Conservation (phyloP, 2,329 filamentous ascomycete genomes). For the Paecilomyces formosus region DNA sequence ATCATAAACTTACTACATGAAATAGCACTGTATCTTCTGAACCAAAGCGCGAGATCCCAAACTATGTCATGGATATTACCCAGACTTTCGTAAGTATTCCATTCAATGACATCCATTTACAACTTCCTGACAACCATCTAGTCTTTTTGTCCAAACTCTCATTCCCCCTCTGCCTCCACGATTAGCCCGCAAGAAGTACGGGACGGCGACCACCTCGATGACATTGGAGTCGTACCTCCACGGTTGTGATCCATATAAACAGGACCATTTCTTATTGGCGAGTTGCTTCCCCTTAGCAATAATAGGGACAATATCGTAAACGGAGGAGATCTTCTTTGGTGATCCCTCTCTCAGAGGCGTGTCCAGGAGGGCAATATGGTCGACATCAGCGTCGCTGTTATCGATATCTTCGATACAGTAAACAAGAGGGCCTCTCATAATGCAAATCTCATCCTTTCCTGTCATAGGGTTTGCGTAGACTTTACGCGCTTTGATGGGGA, state of each 20-base stretch:
- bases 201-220: constrained; percentile 39
- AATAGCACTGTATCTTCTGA: no score
- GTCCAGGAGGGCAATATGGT: constrained; percentile 36
- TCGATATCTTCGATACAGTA: constrained; percentile 56
- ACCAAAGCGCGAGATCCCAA: no score
- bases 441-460: constrained; percentile 38
- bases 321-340: background rate
- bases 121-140: background rate
- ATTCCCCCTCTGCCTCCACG: constrained; percentile 48
- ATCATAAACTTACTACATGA: no score
- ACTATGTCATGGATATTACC: no score
- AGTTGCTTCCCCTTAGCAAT: background rate
- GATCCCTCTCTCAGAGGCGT: constrained; percentile 35
- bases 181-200: constrained; percentile 52
- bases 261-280: constrained; percentile 5
- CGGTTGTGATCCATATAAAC: background rate
- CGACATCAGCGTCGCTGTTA: constrained; percentile 24
- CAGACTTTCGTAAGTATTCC: no score
- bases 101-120: background rate
- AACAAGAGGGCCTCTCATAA: constrained; percentile 52
- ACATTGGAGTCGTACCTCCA: background rate
- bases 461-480: constrained; percentile 49
- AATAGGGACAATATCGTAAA: background rate
- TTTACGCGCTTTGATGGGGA: constrained; percentile 42
- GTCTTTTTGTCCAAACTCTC: constrained; percentile 29